Evolutionary conservation across 306 rosid genomes (phyloP).

Genomic region (Quillaja saponaria): DNA sequence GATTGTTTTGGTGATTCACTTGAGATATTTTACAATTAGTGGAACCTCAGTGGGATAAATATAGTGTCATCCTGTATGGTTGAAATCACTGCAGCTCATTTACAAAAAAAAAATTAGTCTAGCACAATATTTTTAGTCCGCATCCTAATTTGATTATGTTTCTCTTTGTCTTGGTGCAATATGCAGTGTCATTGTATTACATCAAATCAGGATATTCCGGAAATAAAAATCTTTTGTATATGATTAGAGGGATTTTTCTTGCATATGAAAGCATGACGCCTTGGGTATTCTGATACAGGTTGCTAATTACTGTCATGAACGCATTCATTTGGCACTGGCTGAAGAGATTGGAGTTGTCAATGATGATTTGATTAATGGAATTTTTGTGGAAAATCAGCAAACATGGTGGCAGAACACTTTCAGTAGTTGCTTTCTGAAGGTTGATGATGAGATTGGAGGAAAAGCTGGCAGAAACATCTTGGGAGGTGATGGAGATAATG

Average conservation of each 20-base stretch:
- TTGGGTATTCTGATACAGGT: constrained; percentile 35
- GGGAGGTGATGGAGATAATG: constrained; percentile 27
- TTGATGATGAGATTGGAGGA: constrained; percentile 59
- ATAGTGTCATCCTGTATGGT: too few species aligned
- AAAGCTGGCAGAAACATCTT: constrained; percentile 25
- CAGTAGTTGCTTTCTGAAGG: constrained; percentile 45
- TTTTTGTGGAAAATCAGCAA: constrained; percentile 32
- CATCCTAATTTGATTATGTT: background rate
- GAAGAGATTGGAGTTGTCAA: constrained; percentile 43
- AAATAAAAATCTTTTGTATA: background rate
- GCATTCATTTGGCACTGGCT: constrained; percentile 52
- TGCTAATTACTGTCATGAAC: constrained; percentile 58
- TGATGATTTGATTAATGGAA: constrained; percentile 30
- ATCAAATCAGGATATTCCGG: background rate
- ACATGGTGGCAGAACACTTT: constrained; percentile 51
- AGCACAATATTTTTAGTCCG: too few species aligned
- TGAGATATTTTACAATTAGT: too few species aligned
- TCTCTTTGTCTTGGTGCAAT: too few species aligned
- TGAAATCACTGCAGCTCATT: too few species aligned
- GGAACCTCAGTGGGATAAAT: too few species aligned
- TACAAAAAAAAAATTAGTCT: too few species aligned
- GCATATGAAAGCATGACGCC: too few species aligned
- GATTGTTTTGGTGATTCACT: constrained; percentile 10
- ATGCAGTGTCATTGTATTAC: too few species aligned
- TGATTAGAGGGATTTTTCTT: constrained; percentile 19